These are phyloP conservation scores for Chaetomium globosum DNA, from an alignment of 2,329 filamentous ascomycete species.

Conservation along the genomic window DNA sequence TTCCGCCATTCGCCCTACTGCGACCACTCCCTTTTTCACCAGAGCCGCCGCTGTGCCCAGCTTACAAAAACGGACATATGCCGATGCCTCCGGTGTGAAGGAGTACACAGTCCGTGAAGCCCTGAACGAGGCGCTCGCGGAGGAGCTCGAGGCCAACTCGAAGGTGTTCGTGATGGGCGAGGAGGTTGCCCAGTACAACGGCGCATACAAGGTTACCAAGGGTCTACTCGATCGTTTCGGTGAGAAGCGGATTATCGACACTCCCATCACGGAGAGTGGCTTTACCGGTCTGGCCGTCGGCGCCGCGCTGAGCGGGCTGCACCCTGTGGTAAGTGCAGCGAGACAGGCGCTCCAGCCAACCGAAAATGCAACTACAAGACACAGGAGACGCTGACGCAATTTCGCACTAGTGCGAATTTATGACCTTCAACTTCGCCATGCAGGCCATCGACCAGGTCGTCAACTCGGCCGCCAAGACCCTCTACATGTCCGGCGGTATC, in stretches of 20 bases:
- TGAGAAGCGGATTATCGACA: slow-evolving; percentile 96
- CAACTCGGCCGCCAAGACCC: slow-evolving; percentile 98
- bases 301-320: slow-evolving; percentile 89
- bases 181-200: slow-evolving; percentile 99
- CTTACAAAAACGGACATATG: slow-evolving; percentile 58
- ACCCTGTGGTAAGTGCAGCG: slow-evolving; percentile 77
- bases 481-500: slow-evolving; percentile 99
- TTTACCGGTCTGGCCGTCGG: slow-evolving; percentile 93
- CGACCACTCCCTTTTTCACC: slow-evolving; percentile 36
- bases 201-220: slow-evolving; percentile 99
- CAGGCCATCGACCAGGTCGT: slow-evolving; percentile 99
- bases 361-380: no score
- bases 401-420: slow-evolving; percentile 82
- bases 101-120: slow-evolving; percentile 97
- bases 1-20: slow-evolving; percentile 36
- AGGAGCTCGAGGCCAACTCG: slow-evolving; percentile 91
- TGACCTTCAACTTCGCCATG: slow-evolving; percentile 99
- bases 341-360: neutral
- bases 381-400: slow-evolving; percentile 13
- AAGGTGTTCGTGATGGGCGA: slow-evolving; percentile 97
- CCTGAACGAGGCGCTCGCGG: slow-evolving; percentile 94
- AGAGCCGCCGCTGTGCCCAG: slow-evolving; percentile 40
- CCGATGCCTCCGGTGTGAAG: slow-evolving; percentile 67
- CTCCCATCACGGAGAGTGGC: slow-evolving; percentile 95
- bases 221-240: slow-evolving; percentile 96